A percentile compares a stretch with the other conserved stretches of the same genome.
phyloP scores from a whole-genome alignment of 2,329 filamentous ascomycete species.

The Aspergillus fumigatus region DNA sequence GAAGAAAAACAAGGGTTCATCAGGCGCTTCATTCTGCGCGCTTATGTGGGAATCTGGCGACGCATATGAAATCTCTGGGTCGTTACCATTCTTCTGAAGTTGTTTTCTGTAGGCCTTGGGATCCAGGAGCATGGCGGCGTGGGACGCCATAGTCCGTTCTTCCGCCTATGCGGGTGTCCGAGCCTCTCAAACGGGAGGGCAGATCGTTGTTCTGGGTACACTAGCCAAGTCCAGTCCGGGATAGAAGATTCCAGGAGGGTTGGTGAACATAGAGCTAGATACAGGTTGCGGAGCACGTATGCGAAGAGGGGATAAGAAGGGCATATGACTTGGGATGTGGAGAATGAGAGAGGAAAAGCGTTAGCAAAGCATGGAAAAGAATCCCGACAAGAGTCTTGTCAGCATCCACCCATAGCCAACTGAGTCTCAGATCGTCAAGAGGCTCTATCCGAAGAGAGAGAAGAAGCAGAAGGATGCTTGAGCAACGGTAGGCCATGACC shows the following conservation, averaged over 20 bases:
- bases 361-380: background rate
- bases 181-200: background rate
- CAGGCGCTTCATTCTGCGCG: background rate
- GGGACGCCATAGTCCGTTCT: conserved; percentile 31
- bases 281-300: background rate
- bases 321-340: background rate
- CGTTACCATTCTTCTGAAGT: conserved; percentile 32
- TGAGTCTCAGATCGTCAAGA: background rate
- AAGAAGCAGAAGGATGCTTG: background rate
- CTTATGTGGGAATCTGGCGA: conserved; percentile 8
- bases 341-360: background rate
- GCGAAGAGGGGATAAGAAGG: background rate
- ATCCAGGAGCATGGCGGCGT: conserved; percentile 41
- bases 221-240: background rate
- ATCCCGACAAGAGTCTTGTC: background rate
- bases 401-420: background rate
- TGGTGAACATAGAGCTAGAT: background rate
- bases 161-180: conserved; percentile 11
- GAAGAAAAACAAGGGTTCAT: conserved; percentile 11
- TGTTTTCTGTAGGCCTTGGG: conserved; percentile 40
- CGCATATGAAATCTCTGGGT: conserved; percentile 7
- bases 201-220: background rate
- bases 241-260: background rate
- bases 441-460: background rate
- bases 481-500: background rate